Conservation (phyloP, 140 eudicot genomes). For the Senecio squalidus region DNA sequence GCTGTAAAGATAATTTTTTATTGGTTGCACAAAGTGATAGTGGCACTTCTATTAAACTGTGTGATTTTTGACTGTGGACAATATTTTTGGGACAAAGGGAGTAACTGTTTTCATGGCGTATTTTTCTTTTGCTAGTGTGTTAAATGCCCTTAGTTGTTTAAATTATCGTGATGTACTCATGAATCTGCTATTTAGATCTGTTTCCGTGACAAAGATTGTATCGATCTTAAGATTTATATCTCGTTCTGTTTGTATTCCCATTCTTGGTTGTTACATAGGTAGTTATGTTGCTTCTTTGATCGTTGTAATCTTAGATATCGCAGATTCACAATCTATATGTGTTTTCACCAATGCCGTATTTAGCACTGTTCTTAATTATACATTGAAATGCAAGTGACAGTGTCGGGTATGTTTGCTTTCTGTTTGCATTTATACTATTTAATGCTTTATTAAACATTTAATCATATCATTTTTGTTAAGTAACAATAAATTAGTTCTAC, state of each 20-base stretch:
- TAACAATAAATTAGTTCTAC: slow-evolving; percentile 10
- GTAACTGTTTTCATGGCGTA: neutral
- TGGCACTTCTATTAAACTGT: too few species aligned
- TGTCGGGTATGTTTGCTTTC: neutral
- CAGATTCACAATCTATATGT: neutral
- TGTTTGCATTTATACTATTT: slow-evolving; percentile 3
- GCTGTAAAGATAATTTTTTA: too few species aligned
- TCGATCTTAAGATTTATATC: neutral
- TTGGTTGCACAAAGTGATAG: too few species aligned
- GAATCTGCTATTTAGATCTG: slow-evolving; percentile 5
- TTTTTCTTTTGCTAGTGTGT: neutral
- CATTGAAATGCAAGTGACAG: neutral
- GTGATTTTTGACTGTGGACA: too few species aligned
- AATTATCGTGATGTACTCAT: neutral
- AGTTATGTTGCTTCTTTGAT: slow-evolving; percentile 4
- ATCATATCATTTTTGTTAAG: neutral
- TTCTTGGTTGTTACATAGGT: neutral
- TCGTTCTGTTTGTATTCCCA: neutral
- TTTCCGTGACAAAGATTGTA: neutral
- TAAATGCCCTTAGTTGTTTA: slow-evolving; percentile 5
- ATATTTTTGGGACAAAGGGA: too few species aligned
- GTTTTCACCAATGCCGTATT: too few species aligned
- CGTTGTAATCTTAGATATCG: slow-evolving; percentile 4
- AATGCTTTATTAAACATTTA: slow-evolving; percentile 2
- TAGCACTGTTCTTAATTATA: neutral